These are phyloP conservation scores for Coniochaeta sp. DNA, from an alignment of 2,329 filamentous ascomycete genomes.

Conservation along the genomic window DNA sequence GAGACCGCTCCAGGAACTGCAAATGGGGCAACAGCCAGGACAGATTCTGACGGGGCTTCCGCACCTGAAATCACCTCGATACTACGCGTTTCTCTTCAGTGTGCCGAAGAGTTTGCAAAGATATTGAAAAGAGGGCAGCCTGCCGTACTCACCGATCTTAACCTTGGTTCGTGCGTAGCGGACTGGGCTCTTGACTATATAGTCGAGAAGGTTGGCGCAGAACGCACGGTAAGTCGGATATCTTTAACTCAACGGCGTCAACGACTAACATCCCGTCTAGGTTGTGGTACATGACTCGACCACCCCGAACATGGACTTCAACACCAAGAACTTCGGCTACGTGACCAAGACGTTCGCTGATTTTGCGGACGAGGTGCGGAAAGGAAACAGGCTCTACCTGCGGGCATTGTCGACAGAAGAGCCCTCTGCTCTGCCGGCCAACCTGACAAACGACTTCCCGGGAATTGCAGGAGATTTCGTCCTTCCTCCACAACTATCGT, in stretches of 20 bases:
- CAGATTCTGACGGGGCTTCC: background rate
- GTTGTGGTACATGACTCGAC: slow-evolving; percentile 68
- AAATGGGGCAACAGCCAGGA: background rate
- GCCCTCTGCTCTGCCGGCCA: slow-evolving; percentile 63
- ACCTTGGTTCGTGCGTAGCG: slow-evolving; percentile 60
- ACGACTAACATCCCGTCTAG: slow-evolving; percentile 26
- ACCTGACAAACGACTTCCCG: slow-evolving; percentile 65
- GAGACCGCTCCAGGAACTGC: slow-evolving; percentile 9
- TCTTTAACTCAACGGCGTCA: background rate
- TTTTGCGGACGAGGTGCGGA: slow-evolving; percentile 55
- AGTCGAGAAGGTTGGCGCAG: slow-evolving; percentile 49
- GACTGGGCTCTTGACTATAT: slow-evolving; percentile 67
- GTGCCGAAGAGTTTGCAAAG: slow-evolving; percentile 49
- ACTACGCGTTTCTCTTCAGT: slow-evolving; percentile 43
- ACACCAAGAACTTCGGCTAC: slow-evolving; percentile 76
- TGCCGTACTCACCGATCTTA: slow-evolving; percentile 55
- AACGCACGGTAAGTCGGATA: slow-evolving; percentile 45
- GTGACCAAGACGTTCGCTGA: slow-evolving; percentile 57
- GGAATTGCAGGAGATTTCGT: slow-evolving; percentile 61
- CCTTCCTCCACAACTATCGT: slow-evolving; percentile 54
- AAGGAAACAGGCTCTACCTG: slow-evolving; percentile 65
- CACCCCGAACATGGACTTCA: slow-evolving; percentile 68
- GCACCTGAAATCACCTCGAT: slow-evolving; percentile 28
- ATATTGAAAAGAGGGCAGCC: slow-evolving; percentile 54
- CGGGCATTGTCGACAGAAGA: slow-evolving; percentile 65